These are phyloP conservation scores for Proliferodiscus dingleyae DNA, from an alignment of 2,329 filamentous ascomycete species.

Conservation along the genomic window DNA sequence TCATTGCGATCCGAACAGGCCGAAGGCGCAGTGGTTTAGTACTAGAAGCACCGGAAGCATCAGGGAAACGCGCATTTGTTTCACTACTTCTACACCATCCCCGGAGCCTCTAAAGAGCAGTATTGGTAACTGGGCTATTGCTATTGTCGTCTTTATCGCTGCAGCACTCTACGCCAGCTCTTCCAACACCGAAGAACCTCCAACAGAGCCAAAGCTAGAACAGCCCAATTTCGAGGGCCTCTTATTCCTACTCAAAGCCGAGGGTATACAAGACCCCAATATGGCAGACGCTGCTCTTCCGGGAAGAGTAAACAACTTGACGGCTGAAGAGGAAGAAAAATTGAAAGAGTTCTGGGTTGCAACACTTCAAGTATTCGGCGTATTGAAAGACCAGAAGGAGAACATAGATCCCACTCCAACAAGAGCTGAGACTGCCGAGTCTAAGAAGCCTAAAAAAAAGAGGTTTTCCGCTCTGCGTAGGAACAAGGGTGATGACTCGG, in stretches of 20 bases:
- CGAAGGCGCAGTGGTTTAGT: conserved; percentile 1
- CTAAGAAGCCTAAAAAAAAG: conserved; percentile 68
- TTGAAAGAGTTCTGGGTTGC: conserved; percentile 80
- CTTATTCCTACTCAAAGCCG: background rate
- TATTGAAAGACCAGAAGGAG: conserved; percentile 37
- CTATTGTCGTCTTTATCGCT: conserved; percentile 8
- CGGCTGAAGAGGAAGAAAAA: conserved; percentile 83
- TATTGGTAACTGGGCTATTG: conserved; percentile 13
- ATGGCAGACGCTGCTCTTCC: conserved; percentile 48
- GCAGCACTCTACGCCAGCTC: conserved; percentile 14
- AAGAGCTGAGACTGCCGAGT: conserved; percentile 19
- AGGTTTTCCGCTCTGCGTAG: conserved; percentile 65
- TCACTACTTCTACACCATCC: background rate
- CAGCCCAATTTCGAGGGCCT: background rate
- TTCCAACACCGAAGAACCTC: background rate
- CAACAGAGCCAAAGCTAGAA: background rate
- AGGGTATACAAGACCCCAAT: conserved; percentile 10
- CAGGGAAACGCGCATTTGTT: background rate
- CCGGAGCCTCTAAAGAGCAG: conserved; percentile 9
- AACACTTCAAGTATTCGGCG: conserved; percentile 70
- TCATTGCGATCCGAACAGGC: conserved; percentile 1
- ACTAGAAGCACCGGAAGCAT: background rate
- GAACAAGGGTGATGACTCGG: conserved; percentile 46
- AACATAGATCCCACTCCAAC: conserved; percentile 17
- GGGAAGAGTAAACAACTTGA: conserved; percentile 81